Evolutionary conservation across 306 rosid genomes (phyloP).

Genomic region (Acacia melanoxylon): DNA sequence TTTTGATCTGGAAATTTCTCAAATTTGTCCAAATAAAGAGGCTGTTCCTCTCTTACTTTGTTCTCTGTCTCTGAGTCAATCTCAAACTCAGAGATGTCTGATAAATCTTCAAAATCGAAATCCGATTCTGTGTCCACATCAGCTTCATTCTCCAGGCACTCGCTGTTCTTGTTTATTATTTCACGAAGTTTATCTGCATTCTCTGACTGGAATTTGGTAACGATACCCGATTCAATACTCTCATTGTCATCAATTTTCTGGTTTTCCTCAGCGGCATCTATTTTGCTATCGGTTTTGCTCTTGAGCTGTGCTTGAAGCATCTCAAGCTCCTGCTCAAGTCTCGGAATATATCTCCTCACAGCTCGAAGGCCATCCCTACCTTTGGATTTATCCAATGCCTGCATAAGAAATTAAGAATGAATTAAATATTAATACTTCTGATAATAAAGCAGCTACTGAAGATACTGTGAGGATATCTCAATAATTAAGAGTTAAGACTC

Average conservation of each 20-base stretch:
- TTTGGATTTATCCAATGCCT: conserved; percentile 98
- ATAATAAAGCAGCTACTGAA: background rate
- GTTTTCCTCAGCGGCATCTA: conserved; percentile 40
- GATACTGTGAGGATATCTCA: background rate
- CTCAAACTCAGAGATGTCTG: conserved; percentile 83
- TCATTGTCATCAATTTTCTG: conserved; percentile 41
- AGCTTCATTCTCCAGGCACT: conserved; percentile 47
- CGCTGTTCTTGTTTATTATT: conserved; percentile 31
- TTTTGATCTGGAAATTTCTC: conserved; percentile 59
- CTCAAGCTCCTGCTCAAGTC: conserved; percentile 78
- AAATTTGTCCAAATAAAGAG: conserved; percentile 79
- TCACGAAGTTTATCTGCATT: conserved; percentile 43
- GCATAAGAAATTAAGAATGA: conserved; percentile 27
- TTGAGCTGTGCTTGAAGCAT: conserved; percentile 68
- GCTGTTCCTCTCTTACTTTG: conserved; percentile 46
- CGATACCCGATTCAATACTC: conserved; percentile 32
- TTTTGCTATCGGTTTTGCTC: conserved; percentile 40
- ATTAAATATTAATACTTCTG: conserved; percentile 1
- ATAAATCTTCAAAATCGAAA: conserved; percentile 63
- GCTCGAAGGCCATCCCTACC: conserved; percentile 85
- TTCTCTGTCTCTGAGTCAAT: conserved; percentile 36
- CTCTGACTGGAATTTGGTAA: conserved; percentile 39
- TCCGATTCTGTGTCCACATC: conserved; percentile 46
- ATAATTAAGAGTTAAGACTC: background rate
- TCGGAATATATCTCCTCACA: conserved; percentile 78